Percentiles rank a stretch among this genome's conserved stretches.
Evolutionary conservation across 2,329 filamentous ascomycete species (phyloP).

Genomic region (Ophiostoma piceae): DNA sequence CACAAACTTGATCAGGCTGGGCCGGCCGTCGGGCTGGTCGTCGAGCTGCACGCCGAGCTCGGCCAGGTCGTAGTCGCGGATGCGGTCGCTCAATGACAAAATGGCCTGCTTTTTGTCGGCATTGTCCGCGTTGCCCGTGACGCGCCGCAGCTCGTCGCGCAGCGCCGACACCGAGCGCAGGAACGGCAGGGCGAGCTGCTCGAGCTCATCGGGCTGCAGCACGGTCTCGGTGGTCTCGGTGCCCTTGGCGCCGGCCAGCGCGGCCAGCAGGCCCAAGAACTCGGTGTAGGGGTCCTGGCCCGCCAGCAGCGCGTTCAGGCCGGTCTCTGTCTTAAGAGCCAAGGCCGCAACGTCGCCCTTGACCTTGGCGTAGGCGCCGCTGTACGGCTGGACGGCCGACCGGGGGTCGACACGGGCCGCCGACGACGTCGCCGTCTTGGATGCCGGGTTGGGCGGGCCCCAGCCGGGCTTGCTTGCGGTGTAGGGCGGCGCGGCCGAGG

Average conservation of each 20-base stretch:
- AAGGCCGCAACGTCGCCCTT: conserved; percentile 25
- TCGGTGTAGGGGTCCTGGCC: conserved; percentile 20
- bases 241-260: not conserved
- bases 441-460: conserved; percentile 59
- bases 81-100: conserved; percentile 57
- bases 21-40: conserved; percentile 50
- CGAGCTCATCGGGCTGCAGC: conserved; percentile 21
- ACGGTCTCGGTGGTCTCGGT: not conserved
- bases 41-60: conserved; percentile 65
- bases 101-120: conserved; percentile 31
- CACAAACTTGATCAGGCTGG: conserved; percentile 60
- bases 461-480: conserved; percentile 49
- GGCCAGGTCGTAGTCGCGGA: conserved; percentile 62
- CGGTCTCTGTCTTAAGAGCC: conserved; percentile 14
- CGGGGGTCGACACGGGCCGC: conserved; percentile 18
- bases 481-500: conserved; percentile 37
- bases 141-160: conserved; percentile 35
- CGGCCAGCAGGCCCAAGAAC: conserved; percentile 9
- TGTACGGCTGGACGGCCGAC: conserved; percentile 26
- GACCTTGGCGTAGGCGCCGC: conserved; percentile 23
- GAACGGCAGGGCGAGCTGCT: conserved; percentile 47
- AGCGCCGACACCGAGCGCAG: conserved; percentile 50
- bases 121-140: conserved; percentile 27
- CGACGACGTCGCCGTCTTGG: conserved; percentile 21
- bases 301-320: conserved; percentile 22